phyloP scores from a whole-genome alignment of 139 green algal species.

The Chlamydomonas eustigma region DNA sequence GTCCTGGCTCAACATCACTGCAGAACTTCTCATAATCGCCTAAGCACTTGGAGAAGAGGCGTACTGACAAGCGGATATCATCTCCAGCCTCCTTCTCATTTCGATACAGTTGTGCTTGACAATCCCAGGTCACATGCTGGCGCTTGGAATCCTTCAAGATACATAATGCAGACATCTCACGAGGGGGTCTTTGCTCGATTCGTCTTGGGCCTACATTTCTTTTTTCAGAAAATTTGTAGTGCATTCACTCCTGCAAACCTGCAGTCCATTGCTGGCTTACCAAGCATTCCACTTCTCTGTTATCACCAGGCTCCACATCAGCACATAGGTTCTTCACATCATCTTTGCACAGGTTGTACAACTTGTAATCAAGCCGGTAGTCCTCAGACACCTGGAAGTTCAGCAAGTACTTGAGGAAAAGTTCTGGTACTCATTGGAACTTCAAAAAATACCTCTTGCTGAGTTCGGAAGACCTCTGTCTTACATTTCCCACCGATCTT shows the following conservation, averaged over 20 bases:
- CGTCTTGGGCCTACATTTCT: too few species aligned
- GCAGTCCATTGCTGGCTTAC: not conserved
- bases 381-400: conserved; percentile 32
- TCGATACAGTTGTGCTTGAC: conserved; percentile 70
- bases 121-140: conserved; percentile 57
- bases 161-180: too few species aligned
- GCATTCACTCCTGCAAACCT: too few species aligned
- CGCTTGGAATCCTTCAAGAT: conserved; percentile 34
- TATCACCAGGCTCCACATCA: conserved; percentile 49
- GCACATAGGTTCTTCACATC: conserved; percentile 51
- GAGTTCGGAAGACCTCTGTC: conserved; percentile 46
- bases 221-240: too few species aligned
- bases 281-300: conserved; percentile 38
- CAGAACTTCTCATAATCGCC: conserved; percentile 72
- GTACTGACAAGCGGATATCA: conserved; percentile 70
- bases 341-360: conserved; percentile 48
- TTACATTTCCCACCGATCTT: conserved; percentile 47
- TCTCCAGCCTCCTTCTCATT: conserved; percentile 69
- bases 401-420: too few species aligned
- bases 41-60: conserved; percentile 64
- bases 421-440: too few species aligned
- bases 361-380: conserved; percentile 58
- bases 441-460: conserved; percentile 57
- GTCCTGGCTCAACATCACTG: conserved; percentile 51
- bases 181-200: too few species aligned